These are phyloP conservation scores for Coccomyxa sp. DNA, from an alignment of 139 green algal species.

Conservation along the genomic window DNA sequence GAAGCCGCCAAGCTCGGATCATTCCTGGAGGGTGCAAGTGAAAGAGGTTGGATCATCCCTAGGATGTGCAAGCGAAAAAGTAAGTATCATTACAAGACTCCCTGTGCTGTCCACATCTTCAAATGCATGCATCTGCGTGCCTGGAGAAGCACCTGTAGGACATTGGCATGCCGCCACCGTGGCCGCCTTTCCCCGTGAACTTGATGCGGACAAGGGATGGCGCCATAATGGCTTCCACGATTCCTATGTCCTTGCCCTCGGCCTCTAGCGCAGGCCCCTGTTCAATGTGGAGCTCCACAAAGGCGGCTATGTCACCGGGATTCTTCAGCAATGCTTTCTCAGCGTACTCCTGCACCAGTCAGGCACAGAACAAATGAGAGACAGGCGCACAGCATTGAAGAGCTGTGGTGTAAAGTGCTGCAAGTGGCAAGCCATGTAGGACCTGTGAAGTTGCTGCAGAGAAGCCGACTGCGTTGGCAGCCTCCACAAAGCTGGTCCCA, in stretches of 20 bases:
- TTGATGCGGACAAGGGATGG: conserved; percentile 70
- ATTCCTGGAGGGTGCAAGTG: conserved; percentile 44
- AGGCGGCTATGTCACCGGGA: conserved; percentile 44
- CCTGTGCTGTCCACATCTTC: not conserved
- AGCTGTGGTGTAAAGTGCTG: not conserved
- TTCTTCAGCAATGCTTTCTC: conserved; percentile 13
- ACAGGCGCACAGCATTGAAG: not conserved
- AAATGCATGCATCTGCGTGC: not conserved
- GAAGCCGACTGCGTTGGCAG: conserved; percentile 8
- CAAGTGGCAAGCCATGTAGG: not conserved
- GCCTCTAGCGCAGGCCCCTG: conserved; percentile 84
- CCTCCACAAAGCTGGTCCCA: conserved; percentile 61
- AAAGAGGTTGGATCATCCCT: too few relatives aligned
- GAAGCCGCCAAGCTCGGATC: conserved; percentile 72
- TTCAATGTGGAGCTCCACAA: conserved; percentile 98
- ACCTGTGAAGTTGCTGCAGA: conserved; percentile 6
- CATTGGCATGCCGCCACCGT: conserved; percentile 70
- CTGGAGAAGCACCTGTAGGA: conserved; percentile 28
- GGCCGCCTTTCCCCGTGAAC: conserved; percentile 77
- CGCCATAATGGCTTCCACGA: conserved; percentile 91
- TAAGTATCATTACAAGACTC: not conserved
- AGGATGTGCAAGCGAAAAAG: too few relatives aligned
- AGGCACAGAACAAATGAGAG: not conserved
- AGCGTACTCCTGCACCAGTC: conserved; percentile 13
- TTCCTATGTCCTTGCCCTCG: conserved; percentile 68